Evolutionary conservation across 176 grass and related monocot species (phyloP).

Genomic region (Musa itinerans): DNA sequence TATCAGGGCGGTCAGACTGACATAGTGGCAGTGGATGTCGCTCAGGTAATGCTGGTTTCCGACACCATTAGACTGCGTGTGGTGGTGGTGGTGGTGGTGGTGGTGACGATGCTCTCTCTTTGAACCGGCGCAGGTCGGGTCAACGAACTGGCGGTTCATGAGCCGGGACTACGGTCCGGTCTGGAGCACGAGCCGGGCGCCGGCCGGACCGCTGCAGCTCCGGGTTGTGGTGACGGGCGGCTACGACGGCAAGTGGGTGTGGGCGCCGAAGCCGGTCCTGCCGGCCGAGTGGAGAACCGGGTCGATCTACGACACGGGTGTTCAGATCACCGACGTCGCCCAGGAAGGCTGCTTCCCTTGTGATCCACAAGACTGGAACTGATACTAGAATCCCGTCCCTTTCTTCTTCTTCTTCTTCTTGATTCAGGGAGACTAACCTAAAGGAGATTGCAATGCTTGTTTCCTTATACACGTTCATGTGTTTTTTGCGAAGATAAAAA

Average conservation of each 20-base stretch:
- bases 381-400: not conserved
- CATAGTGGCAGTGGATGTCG: slow-evolving; percentile 86
- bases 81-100: no score
- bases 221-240: slow-evolving; percentile 79
- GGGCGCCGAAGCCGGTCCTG: slow-evolving; percentile 2
- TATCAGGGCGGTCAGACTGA: slow-evolving; percentile 95
- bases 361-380: not conserved
- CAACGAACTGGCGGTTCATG: slow-evolving; percentile 70
- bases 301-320: slow-evolving; percentile 11
- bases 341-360: slow-evolving; percentile 11
- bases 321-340: slow-evolving; percentile 12
- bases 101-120: not conserved
- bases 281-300: slow-evolving; percentile 10
- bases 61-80: no score
- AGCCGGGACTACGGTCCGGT: slow-evolving; percentile 62
- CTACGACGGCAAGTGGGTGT: slow-evolving; percentile 48
- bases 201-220: slow-evolving; percentile 66
- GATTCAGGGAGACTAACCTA: not conserved
- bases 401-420: not conserved
- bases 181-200: slow-evolving; percentile 67
- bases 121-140: slow-evolving; percentile 35
- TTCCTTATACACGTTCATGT: not conserved
- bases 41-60: slow-evolving; percentile 32
- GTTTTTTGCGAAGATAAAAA: not conserved
- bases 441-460: not conserved